Percentiles rank a stretch among this genome's conserved stretches.
phyloP scores from a whole-genome alignment of 352 stramenopile species.

The Pythium volutum region DNA sequence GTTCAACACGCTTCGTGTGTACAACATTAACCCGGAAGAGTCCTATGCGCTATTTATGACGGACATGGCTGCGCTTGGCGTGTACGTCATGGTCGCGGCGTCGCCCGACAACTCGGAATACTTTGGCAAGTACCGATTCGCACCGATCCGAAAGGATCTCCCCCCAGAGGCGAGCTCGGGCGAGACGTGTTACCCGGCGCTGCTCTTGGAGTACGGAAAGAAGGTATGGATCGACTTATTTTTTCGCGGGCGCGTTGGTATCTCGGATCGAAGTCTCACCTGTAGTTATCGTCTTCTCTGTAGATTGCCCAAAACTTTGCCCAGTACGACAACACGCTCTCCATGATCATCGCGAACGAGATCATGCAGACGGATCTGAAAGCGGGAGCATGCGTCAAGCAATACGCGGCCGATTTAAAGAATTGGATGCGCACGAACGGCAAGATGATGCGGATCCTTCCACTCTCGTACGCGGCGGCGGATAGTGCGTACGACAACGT shows the following conservation, averaged over 20 bases:
- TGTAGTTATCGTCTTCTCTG: not conserved
- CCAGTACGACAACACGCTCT: slow-evolving; percentile 84
- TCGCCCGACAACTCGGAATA: slow-evolving; percentile 83
- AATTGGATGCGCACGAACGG: slow-evolving; percentile 87
- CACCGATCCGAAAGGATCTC: slow-evolving; percentile 35
- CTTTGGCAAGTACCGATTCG: slow-evolving; percentile 84
- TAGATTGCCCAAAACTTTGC: slow-evolving; percentile 87
- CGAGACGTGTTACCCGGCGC: slow-evolving; percentile 79
- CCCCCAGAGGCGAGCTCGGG: slow-evolving; percentile 44
- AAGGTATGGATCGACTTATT: slow-evolving; percentile 10
- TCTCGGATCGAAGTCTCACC: too few species aligned
- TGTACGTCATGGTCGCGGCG: slow-evolving; percentile 80
- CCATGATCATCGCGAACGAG: slow-evolving; percentile 83
- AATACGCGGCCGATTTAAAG: slow-evolving; percentile 81
- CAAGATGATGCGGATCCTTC: slow-evolving; percentile 78
- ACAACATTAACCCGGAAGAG: slow-evolving; percentile 84
- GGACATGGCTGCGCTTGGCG: slow-evolving; percentile 69
- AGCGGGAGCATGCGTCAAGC: slow-evolving; percentile 76
- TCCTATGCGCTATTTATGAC: slow-evolving; percentile 85
- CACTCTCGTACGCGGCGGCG: slow-evolving; percentile 75
- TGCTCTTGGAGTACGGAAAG: slow-evolving; percentile 86
- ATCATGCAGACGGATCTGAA: slow-evolving; percentile 84
- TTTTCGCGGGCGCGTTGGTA: not conserved
- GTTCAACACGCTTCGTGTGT: slow-evolving; percentile 84
- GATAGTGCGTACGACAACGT: slow-evolving; percentile 63